phyloP scores from a whole-genome alignment of 2,329 filamentous ascomycete genomes.

The Curvularia spicifera region DNA sequence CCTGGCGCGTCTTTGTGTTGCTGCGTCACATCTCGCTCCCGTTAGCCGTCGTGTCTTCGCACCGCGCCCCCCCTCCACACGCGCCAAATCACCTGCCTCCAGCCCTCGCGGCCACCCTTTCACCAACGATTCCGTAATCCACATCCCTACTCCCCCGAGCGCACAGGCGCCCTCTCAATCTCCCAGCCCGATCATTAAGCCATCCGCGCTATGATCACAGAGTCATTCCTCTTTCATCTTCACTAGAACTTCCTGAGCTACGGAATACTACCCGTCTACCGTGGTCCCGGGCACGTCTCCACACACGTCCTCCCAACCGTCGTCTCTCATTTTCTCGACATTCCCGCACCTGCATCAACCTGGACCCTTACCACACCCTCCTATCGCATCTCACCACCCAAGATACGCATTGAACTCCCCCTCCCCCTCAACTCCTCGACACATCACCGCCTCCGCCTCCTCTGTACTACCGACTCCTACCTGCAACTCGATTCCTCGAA shows the following conservation, averaged over 20 bases:
- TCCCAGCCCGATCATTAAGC: slow-evolving; percentile 47
- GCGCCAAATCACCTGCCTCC: slow-evolving; percentile 24
- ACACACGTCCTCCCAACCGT: slow-evolving; percentile 51
- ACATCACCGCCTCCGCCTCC: slow-evolving; percentile 22
- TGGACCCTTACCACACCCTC: slow-evolving; percentile 50
- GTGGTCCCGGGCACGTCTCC: slow-evolving; percentile 51
- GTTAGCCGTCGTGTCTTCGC: slow-evolving; percentile 34
- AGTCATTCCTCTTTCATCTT: slow-evolving; percentile 48
- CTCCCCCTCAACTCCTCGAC: slow-evolving; percentile 33
- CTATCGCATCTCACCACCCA: slow-evolving; percentile 44
- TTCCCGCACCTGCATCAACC: slow-evolving; percentile 48
- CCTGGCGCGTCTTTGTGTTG: slow-evolving; percentile 26
- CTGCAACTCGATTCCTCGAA: slow-evolving; percentile 19
- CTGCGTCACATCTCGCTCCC: slow-evolving; percentile 33
- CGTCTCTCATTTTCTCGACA: slow-evolving; percentile 51
- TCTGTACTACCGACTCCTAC: slow-evolving; percentile 23
- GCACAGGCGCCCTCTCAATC: slow-evolving; percentile 45
- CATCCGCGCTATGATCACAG: slow-evolving; percentile 48
- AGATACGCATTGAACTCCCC: slow-evolving; percentile 47
- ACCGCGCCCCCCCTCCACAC: slow-evolving; percentile 7
- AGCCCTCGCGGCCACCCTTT: slow-evolving; percentile 30
- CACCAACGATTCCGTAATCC: slow-evolving; percentile 32
- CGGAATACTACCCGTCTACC: slow-evolving; percentile 52
- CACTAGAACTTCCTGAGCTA: slow-evolving; percentile 49
- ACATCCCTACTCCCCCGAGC: slow-evolving; percentile 46